Conservation (phyloP, 2,329 filamentous ascomycete species). For the Trichoderma koningii region DNA sequence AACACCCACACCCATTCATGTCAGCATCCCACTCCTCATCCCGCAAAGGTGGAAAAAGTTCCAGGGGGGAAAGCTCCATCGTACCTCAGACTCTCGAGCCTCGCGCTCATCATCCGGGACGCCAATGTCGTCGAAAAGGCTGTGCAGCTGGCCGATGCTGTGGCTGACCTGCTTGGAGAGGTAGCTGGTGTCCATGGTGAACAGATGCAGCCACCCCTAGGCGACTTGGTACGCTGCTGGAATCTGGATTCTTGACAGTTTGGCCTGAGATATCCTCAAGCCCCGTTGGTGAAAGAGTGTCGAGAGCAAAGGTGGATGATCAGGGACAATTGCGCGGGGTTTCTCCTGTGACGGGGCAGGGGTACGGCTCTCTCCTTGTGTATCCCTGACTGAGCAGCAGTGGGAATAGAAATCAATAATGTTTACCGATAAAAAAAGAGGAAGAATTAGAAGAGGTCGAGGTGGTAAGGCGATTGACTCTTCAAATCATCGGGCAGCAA, state of each 20-base stretch:
- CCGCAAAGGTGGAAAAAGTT: neutral
- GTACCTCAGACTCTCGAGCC: constrained; percentile 82
- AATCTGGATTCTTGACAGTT: constrained; percentile 12
- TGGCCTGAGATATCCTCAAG: constrained; percentile 29
- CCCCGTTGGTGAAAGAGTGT: neutral
- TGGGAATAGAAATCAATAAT: neutral
- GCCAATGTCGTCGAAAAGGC: constrained; percentile 95
- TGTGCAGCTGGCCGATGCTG: constrained; percentile 90
- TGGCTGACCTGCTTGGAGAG: constrained; percentile 92
- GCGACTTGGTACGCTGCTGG: constrained; percentile 5
- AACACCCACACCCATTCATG: neutral
- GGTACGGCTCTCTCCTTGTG: neutral
- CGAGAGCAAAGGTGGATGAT: neutral
- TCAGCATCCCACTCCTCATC: neutral
- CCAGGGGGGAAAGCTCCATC: neutral
- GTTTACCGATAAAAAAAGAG: constrained; percentile 12
- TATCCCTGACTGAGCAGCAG: neutral
- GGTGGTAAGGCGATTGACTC: neutral
- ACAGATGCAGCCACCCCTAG: constrained; percentile 17
- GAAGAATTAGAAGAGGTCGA: neutral
- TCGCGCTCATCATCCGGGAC: constrained; percentile 93
- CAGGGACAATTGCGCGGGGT: constrained; percentile 16
- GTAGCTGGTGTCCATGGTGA: constrained; percentile 82
- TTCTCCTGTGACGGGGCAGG: constrained; percentile 3
- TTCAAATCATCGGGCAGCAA: constrained; percentile 1